Base-by-base conservation (phyloP, 768 basidiomycete genomes). In the Amanita fuliginea region DNA sequence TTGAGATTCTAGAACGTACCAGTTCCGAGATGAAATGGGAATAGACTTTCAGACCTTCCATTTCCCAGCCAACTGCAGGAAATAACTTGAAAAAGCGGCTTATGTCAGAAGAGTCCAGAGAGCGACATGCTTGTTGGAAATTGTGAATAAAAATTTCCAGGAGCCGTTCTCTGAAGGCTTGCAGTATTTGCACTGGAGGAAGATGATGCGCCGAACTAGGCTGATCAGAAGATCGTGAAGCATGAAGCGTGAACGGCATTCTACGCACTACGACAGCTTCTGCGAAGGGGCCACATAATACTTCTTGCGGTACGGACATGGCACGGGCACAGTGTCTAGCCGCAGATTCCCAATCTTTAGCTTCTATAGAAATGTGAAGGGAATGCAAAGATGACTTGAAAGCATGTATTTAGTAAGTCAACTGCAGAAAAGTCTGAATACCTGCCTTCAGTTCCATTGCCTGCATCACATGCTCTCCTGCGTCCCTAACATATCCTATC, bases 51-150 rank as follows among this genome's bases (percentile, higher is more conserved):
- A 99, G 72, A 1, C 96, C 96, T 64, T 95, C 88, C 8, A 73
- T 68, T 64, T 98, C 93, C 77, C 91, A 96, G 5, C 91, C 92
- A 46, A 99, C 93, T 3, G 83, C 82, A 3, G 96, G 96, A 64
- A 98, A 99, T 2, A 99, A 72, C 63, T 97, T 93, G 75, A 99
- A 99, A 67, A 88, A 98, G 10, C 96, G 81, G 57, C 83, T 93
- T 1, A 88, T 93, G 0, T 83, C 82, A 11, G 82, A 82, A 21
- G 92, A 84, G 65, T 97, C 91, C 22, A 88, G 78, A 11, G 79
- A 75, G 18, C 71, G 73, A 4, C 91, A 90, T 1, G 95, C 96
- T 49, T 81, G 72, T 37, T 81, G 77, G 60, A 99, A 99, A 45
- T 85, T 78, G n/a, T 68, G 69, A 28, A 74, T 74, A 65, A 98